Evolutionary conservation across 2,329 filamentous ascomycete species (phyloP).

Genomic region (Aureobasidium sp.): DNA sequence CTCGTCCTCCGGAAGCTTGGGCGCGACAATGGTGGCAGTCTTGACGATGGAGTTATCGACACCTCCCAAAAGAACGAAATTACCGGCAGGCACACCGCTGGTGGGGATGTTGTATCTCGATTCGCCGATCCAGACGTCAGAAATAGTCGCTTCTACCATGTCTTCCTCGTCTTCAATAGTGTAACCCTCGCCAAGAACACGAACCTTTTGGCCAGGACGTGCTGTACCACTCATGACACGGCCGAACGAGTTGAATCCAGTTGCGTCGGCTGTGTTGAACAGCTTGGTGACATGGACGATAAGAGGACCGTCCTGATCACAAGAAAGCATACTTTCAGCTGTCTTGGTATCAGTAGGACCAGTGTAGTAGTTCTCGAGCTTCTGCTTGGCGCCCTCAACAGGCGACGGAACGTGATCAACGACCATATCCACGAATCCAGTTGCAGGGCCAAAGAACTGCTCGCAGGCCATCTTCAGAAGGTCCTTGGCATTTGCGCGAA

Average conservation of each 20-base stretch:
- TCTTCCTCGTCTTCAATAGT: constrained; percentile 97
- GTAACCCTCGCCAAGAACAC: constrained; percentile 90
- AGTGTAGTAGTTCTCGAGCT: constrained; percentile 83
- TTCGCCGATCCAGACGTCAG: constrained; percentile 81
- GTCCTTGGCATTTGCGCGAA: constrained; percentile 80
- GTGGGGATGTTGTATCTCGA: constrained; percentile 88
- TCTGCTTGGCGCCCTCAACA: constrained; percentile 62
- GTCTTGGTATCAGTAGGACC: constrained; percentile 77
- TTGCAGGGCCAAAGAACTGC: constrained; percentile 87
- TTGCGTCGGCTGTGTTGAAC: constrained; percentile 84
- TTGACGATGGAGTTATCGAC: constrained; percentile 98
- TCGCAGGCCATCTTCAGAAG: constrained; percentile 83
- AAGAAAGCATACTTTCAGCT: constrained; percentile 68
- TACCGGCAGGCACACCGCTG: constrained; percentile 86
- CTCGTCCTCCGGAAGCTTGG: constrained; percentile 73
- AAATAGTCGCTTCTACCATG: constrained; percentile 79
- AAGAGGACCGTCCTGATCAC: constrained; percentile 81
- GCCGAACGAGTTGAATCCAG: constrained; percentile 80
- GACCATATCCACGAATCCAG: constrained; percentile 93
- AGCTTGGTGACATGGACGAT: constrained; percentile 91
- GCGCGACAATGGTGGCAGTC: constrained; percentile 80
- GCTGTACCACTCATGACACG: constrained; percentile 89
- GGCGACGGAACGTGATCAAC: constrained; percentile 84
- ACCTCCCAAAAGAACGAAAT: constrained; percentile 82
- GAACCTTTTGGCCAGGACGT: constrained; percentile 69